These are phyloP conservation scores for Termitomyces sp. DNA, from an alignment of 768 basidiomycete genomes.

Conservation along the genomic window DNA sequence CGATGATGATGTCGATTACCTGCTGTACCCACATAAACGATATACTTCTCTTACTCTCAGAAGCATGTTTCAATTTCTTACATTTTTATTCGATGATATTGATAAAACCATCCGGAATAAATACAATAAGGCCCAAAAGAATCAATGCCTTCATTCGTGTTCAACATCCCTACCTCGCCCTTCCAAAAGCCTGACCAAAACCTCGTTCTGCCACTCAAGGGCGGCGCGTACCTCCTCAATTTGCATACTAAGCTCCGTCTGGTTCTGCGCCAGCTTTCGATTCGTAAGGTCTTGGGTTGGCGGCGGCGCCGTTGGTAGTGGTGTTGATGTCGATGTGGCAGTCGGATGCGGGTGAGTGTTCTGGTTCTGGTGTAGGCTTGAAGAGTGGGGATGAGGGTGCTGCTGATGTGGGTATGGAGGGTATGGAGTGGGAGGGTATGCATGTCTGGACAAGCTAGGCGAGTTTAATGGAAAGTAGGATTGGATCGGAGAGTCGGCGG, in stretches of 20 bases:
- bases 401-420: neutral
- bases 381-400: neutral
- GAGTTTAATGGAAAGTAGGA: conserved; percentile 5
- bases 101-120: neutral
- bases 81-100: neutral
- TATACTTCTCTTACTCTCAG: neutral
- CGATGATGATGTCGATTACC: no score
- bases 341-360: neutral
- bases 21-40: no score
- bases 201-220: conserved; percentile 53
- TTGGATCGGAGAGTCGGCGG: conserved; percentile 8
- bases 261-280: conserved; percentile 58
- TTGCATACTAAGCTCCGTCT: conserved; percentile 59
- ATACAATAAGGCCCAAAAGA: neutral
- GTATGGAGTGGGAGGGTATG: neutral
- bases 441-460: neutral
- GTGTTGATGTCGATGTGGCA: neutral
- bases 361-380: neutral
- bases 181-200: conserved; percentile 36
- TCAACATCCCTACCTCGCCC: neutral
- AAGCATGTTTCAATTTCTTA: neutral
- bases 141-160: neutral
- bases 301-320: neutral
- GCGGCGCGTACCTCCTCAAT: conserved; percentile 49
- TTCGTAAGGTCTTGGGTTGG: conserved; percentile 39